phyloP scores from a whole-genome alignment of 768 basidiomycete genomes.

The Serendipita indica region DNA sequence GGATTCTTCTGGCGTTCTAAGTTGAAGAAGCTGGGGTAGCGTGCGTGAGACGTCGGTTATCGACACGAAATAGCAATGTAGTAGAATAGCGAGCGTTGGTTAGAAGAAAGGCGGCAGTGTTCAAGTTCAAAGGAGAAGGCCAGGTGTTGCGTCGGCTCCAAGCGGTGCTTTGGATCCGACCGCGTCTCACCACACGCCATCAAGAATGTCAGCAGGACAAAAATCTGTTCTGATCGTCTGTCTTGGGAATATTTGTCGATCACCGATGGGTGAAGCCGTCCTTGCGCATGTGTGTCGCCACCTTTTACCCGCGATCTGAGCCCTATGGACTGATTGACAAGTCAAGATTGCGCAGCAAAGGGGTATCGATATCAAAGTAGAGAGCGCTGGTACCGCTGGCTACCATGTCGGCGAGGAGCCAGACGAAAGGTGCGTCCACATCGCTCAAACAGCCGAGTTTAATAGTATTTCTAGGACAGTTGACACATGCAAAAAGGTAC shows the following conservation, averaged over 20 bases:
- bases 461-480: conserved; percentile 36
- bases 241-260: conserved; percentile 73
- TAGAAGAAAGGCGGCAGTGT: too few relatives aligned
- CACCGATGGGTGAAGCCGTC: conserved; percentile 87
- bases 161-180: too few relatives aligned
- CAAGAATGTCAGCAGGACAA: neutral
- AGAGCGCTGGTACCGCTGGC: conserved; percentile 72
- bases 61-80: too few relatives aligned
- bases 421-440: conserved; percentile 49
- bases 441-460: neutral
- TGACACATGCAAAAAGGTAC: conserved; percentile 53
- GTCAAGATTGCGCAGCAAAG: conserved; percentile 40
- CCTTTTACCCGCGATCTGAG: neutral
- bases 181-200: conserved; percentile 17
- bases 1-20: too few relatives aligned
- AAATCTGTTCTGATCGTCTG: conserved; percentile 57
- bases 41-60: too few relatives aligned
- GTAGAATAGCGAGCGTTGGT: too few relatives aligned
- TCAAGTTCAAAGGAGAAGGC: neutral
- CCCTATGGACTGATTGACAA: neutral
- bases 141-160: too few relatives aligned
- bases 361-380: conserved; percentile 51
- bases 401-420: conserved; percentile 78
- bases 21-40: too few relatives aligned
- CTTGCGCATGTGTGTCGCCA: conserved; percentile 33